Conservation (phyloP, 2,329 filamentous ascomycete genomes). For the Neofusicoccum sp. region DNA sequence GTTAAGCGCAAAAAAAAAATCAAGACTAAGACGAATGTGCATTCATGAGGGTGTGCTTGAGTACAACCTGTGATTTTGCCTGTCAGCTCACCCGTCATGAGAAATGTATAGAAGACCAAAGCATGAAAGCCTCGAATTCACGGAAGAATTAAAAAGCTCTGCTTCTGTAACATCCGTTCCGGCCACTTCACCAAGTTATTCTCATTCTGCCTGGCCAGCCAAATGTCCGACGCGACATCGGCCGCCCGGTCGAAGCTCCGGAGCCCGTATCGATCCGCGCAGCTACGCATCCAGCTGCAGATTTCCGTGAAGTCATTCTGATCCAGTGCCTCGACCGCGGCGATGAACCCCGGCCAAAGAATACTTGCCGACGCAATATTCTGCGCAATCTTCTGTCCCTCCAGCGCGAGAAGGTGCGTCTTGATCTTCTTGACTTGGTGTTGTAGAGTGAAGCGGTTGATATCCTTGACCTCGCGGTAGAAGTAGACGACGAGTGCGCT, state of each 20-base stretch:
- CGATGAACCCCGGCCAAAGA: slow-evolving; percentile 8
- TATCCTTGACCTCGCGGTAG: slow-evolving; percentile 5
- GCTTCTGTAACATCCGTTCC: slow-evolving; percentile 3
- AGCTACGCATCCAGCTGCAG: neutral
- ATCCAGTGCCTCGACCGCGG: slow-evolving; percentile 2
- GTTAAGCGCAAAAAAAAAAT: too few species aligned
- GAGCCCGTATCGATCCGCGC: neutral
- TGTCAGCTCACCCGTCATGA: too few species aligned
- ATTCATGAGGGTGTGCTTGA: too few species aligned
- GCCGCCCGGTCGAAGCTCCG: slow-evolving; percentile 5
- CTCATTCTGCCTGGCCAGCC: neutral
- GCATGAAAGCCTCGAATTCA: neutral
- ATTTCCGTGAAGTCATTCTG: neutral
- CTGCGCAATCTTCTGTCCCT: slow-evolving; percentile 1
- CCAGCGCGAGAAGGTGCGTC: neutral
- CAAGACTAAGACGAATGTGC: too few species aligned
- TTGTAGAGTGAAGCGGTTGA: slow-evolving; percentile 1
- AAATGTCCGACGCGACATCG: neutral
- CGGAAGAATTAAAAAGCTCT: slow-evolving; percentile 9
- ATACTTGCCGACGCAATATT: neutral
- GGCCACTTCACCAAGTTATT: neutral
- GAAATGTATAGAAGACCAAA: too few species aligned
- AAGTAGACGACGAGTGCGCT: slow-evolving; percentile 3
- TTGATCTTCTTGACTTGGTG: neutral
- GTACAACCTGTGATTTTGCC: too few species aligned